Conservation (phyloP, 352 stramenopile genomes). For the Hyaloperonospora arabidopsidis region DNA sequence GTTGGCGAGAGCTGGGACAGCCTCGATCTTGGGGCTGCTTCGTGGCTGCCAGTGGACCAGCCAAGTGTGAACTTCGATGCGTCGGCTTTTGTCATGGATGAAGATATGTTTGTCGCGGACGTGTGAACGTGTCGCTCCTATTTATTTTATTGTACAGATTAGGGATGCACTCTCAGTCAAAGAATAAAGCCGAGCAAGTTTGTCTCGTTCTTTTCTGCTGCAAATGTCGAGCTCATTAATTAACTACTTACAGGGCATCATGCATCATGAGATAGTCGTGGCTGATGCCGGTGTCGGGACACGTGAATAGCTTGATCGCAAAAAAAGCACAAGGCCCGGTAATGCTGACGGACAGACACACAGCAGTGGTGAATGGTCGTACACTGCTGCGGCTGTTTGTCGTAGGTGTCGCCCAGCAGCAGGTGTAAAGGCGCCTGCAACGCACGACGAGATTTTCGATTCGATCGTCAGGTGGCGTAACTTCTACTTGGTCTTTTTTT, state of each 20-base stretch:
- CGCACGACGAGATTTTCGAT: slow-evolving; percentile 9
- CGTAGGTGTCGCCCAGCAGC: slow-evolving; percentile 32
- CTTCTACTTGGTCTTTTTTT: not conserved
- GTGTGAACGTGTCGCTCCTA: slow-evolving; percentile 22
- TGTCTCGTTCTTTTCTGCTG: slow-evolving; percentile 1
- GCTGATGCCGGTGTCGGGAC: too few species aligned
- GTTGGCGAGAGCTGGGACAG: slow-evolving; percentile 29
- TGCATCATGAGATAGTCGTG: too few species aligned
- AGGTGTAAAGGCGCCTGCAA: slow-evolving; percentile 25
- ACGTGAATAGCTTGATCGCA: too few species aligned
- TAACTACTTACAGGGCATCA: too few species aligned
- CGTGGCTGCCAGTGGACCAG: slow-evolving; percentile 22
- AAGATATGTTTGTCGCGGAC: slow-evolving; percentile 29
- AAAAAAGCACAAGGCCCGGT: too few species aligned
- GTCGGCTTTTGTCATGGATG: slow-evolving; percentile 19
- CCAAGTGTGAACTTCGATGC: slow-evolving; percentile 18
- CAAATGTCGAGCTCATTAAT: too few species aligned
- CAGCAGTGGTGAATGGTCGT: too few species aligned
- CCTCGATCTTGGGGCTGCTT: slow-evolving; percentile 20
- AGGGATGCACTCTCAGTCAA: slow-evolving; percentile 7
- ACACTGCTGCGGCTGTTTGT: slow-evolving; percentile 32
- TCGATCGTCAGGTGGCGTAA: not conserved
- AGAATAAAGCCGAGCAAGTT: slow-evolving; percentile 7
- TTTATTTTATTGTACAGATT: slow-evolving; percentile 27
- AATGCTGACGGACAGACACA: too few species aligned